Base-by-base conservation (phyloP, 305 asterid genomes). In the Plantago rigida region DNA sequence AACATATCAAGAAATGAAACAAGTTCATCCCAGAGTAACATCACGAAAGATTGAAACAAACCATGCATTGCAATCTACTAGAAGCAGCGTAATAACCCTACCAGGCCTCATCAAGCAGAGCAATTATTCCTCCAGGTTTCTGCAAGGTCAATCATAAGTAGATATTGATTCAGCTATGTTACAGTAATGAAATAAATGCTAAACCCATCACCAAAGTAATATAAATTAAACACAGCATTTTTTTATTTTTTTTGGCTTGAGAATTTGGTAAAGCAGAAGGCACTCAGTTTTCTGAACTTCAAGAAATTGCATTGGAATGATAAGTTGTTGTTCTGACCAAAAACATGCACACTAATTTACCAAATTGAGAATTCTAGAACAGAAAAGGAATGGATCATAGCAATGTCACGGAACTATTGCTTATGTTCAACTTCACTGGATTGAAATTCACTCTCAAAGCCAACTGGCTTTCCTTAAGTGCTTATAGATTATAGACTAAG, bases 91-190 rank as follows among this genome's bases (percentile, higher is more conserved):
- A 17, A 56, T 69, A 73, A 59, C 47, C 81, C 44, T 77, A 86
- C 98, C 98, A 91, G 63, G 96, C 96, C 79, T 91, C 98, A 66
- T 91, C 98, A 53, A 91, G 98, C 72, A 91, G 98, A 69, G 98
- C 84, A 65, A 91, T 13, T 63, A 91, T 84, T 59, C 98, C 98
- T 70, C 98, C 98, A 71, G 96, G 96, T 82, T 91, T 91, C 98
- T 91, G 96, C 75, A 67, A 75, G 51, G 13, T 63, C 74, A 64
- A 36, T 56, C 69, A 62, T 67, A 68, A 59, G 15, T 77, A 69
- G 66, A 51, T 34, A 64, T 17, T 65, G 66, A 67, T 56, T 71
- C 74, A 71, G 51, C 67, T 56, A 44, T 58, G 52, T 52, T 57
- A 58, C 55, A 6, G 29, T 49, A 48, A 47, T 48, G 39, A 52